Evolutionary conservation across 169 alveolate species (phyloP).

Genomic region (Babesia bovis): DNA sequence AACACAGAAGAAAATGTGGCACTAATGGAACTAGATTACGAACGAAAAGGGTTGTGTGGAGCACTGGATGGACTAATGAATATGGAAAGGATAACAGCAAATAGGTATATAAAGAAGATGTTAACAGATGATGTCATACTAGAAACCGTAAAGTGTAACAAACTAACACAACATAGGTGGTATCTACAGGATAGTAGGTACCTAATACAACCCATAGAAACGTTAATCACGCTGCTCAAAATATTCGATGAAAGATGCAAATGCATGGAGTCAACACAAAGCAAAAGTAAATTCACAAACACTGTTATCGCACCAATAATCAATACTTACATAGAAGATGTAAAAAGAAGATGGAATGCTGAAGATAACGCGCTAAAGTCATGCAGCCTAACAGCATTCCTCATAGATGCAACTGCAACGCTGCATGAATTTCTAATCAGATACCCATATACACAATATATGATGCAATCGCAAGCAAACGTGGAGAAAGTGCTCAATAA

Average conservation of each 20-base stretch:
- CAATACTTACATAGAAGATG: conserved; percentile 31
- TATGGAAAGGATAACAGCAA: conserved; percentile 25
- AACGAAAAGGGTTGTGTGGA: conserved; percentile 26
- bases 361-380: conserved; percentile 52
- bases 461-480: conserved; percentile 29
- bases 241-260: conserved; percentile 50
- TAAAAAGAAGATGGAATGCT: conserved; percentile 59
- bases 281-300: conserved; percentile 24
- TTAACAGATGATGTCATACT: conserved; percentile 24
- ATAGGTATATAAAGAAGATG: conserved; percentile 10
- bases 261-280: conserved; percentile 32
- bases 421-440: conserved; percentile 42
- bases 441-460: conserved; percentile 36
- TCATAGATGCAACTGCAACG: conserved; percentile 40
- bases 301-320: conserved; percentile 52
- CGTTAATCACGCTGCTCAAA: conserved; percentile 48
- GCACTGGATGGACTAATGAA: conserved; percentile 53
- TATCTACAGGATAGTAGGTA: conserved; percentile 59
- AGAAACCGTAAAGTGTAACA: conserved; percentile 18
- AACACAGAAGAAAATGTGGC: not conserved
- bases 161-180: conserved; percentile 6
- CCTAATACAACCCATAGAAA: conserved; percentile 37
- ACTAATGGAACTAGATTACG: conserved; percentile 8
- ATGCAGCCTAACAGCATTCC: conserved; percentile 45
- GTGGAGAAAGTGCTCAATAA: conserved; percentile 27